Percentiles rank a stretch among this genome's conserved stretches.
Conservation (phyloP, 1,284 basidiomycete species). For the Testicularia cyperi region DNA sequence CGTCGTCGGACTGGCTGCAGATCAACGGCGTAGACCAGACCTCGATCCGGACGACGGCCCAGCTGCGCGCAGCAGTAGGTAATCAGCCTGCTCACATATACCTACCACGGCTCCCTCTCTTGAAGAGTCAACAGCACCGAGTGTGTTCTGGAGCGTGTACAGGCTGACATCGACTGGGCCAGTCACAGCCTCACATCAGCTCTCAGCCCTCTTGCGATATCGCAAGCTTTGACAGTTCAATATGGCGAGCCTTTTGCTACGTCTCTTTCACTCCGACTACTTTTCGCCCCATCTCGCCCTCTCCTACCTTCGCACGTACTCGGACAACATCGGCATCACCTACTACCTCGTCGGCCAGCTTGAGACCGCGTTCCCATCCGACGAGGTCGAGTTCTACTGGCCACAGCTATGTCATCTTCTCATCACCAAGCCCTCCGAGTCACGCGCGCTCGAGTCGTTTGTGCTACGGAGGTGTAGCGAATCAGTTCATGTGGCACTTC, state of each 20-base stretch:
- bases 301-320: conserved; percentile 54
- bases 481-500: conserved; percentile 54
- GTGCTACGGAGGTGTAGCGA: conserved; percentile 53
- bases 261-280: conserved; percentile 58
- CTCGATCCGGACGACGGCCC: too few relatives aligned
- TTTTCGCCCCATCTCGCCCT: conserved; percentile 59
- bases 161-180: too few relatives aligned
- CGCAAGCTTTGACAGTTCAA: too few relatives aligned
- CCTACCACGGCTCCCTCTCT: too few relatives aligned
- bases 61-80: too few relatives aligned
- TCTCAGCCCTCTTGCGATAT: too few relatives aligned
- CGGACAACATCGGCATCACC: conserved; percentile 59
- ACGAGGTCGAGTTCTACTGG: conserved; percentile 59
- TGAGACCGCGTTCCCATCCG: conserved; percentile 37
- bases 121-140: too few relatives aligned
- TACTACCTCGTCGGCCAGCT: conserved; percentile 56
- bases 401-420: conserved; percentile 58
- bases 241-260: conserved; percentile 57
- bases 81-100: too few relatives aligned
- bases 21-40: too few relatives aligned
- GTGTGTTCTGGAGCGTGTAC: too few relatives aligned
- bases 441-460: conserved; percentile 54
- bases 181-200: too few relatives aligned
- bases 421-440: conserved; percentile 52
- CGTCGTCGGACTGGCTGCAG: too few relatives aligned